phyloP scores from a whole-genome alignment of 139 green algal genomes.

The Micromonas commoda region DNA sequence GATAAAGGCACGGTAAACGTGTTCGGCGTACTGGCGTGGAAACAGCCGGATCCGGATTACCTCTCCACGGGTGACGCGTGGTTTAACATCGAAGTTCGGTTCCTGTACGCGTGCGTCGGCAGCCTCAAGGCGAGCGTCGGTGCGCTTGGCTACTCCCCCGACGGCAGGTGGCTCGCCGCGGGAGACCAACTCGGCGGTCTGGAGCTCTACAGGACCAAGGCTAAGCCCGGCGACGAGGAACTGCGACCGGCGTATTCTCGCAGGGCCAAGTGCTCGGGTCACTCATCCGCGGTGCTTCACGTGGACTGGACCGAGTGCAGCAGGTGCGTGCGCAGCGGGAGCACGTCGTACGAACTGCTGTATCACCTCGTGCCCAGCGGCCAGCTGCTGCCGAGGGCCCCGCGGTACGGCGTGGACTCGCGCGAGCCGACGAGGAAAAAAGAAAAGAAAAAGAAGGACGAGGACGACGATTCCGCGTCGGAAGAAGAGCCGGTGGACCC shows the following conservation, averaged over 20 bases:
- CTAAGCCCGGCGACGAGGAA: background rate
- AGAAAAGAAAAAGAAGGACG: background rate
- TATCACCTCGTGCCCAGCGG: conserved; percentile 53
- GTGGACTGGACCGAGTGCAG: conserved; percentile 54
- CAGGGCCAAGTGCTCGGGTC: conserved; percentile 32
- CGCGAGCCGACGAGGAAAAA: background rate
- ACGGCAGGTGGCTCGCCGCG: conserved; percentile 25
- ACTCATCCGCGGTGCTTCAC: conserved; percentile 46
- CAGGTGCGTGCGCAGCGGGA: conserved; percentile 46
- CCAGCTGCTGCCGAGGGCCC: conserved; percentile 44
- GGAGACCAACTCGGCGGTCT: conserved; percentile 16
- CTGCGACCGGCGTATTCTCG: background rate
- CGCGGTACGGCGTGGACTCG: conserved; percentile 42
- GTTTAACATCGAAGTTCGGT: no score
- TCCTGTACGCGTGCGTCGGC: no score
- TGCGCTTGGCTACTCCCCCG: conserved; percentile 30
- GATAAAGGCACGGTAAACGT: background rate
- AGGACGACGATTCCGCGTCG: no score
- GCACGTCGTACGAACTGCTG: conserved; percentile 51
- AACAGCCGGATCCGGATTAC: background rate
- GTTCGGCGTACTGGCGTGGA: background rate
- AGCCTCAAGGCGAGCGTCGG: conserved; percentile 25
- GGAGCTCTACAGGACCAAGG: conserved; percentile 9
- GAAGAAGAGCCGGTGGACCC: no score
- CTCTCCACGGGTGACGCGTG: no score